Conservation (phyloP, 2,329 filamentous ascomycete genomes). For the Phialophora expanda region DNA sequence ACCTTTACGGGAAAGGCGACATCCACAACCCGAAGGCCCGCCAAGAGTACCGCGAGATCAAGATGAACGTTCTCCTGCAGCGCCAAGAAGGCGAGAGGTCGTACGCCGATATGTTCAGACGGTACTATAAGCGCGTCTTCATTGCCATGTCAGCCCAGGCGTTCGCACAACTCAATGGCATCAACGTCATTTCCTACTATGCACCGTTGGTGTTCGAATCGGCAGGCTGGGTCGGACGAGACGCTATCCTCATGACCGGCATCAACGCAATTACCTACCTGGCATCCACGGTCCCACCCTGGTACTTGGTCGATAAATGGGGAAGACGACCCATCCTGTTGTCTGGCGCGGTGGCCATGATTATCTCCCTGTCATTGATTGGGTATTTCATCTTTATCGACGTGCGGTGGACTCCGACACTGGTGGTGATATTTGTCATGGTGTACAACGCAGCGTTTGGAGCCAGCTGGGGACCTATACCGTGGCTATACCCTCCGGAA, state of each 20-base stretch:
- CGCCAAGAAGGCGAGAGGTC: slow-evolving; percentile 93
- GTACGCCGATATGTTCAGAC: slow-evolving; percentile 91
- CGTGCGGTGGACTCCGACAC: slow-evolving; percentile 73
- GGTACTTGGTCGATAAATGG: slow-evolving; percentile 95
- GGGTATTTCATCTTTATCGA: slow-evolving; percentile 96
- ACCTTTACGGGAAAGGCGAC: slow-evolving; percentile 93
- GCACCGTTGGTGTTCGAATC: slow-evolving; percentile 95
- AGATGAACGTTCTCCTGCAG: slow-evolving; percentile 93
- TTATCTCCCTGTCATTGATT: slow-evolving; percentile 82
- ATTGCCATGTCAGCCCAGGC: slow-evolving; percentile 99
- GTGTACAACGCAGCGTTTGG: slow-evolving; percentile 98
- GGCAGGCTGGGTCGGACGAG: slow-evolving; percentile 89
- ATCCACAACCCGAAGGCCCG: slow-evolving; percentile 91
- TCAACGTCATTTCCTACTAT: slow-evolving; percentile 99
- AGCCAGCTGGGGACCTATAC: slow-evolving; percentile 96
- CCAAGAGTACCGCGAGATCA: slow-evolving; percentile 97
- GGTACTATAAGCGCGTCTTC: slow-evolving; percentile 89
- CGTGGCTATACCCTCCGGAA: slow-evolving; percentile 98
- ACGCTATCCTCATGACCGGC: slow-evolving; percentile 94
- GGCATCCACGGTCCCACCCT: slow-evolving; percentile 88
- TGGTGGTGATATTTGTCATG: slow-evolving; percentile 96
- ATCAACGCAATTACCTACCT: slow-evolving; percentile 94
- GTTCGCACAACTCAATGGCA: slow-evolving; percentile 94
- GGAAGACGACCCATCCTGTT: slow-evolving; percentile 88
- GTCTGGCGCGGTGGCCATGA: slow-evolving; percentile 87